Evolutionary conservation across 2,329 filamentous ascomycete species (phyloP).

Genomic region (Exophiala viscosa): DNA sequence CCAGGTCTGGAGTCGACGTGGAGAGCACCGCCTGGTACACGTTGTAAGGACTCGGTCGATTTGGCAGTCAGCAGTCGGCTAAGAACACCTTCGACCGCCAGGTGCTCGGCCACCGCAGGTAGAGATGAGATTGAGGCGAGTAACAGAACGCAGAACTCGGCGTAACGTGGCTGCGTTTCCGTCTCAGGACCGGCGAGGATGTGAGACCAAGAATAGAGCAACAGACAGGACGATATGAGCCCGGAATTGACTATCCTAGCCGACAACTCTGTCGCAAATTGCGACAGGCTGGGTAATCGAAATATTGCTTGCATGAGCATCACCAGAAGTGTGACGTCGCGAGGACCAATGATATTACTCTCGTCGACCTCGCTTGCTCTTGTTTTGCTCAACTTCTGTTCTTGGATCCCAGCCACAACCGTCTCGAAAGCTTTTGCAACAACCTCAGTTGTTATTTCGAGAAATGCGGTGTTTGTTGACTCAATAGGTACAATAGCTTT

Average conservation of each 20-base stretch:
- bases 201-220: constrained; percentile 92
- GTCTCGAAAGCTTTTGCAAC: constrained; percentile 79
- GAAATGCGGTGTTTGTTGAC: constrained; percentile 36
- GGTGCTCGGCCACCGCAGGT: constrained; percentile 76
- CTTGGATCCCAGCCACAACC: constrained; percentile 77
- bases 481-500: constrained; percentile 15
- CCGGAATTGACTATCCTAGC: constrained; percentile 63
- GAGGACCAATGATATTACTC: constrained; percentile 57
- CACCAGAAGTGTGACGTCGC: constrained; percentile 82
- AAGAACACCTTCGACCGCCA: constrained; percentile 82
- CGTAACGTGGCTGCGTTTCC: constrained; percentile 73
- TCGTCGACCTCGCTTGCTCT: constrained; percentile 6
- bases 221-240: constrained; percentile 74
- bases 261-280: constrained; percentile 67
- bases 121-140: constrained; percentile 82
- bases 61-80: constrained; percentile 75
- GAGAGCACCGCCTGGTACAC: constrained; percentile 59
- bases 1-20: constrained; percentile 72
- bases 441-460: constrained; percentile 71
- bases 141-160: constrained; percentile 85
- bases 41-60: constrained; percentile 71
- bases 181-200: constrained; percentile 65
- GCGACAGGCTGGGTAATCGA: constrained; percentile 69
- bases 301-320: constrained; percentile 83
- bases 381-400: constrained; percentile 50